Evolutionary conservation across 2,329 filamentous ascomycete genomes (phyloP), one percentile per base, ranked within the genome.

Genomic region (Pochonia chlamydosporia): DNA sequence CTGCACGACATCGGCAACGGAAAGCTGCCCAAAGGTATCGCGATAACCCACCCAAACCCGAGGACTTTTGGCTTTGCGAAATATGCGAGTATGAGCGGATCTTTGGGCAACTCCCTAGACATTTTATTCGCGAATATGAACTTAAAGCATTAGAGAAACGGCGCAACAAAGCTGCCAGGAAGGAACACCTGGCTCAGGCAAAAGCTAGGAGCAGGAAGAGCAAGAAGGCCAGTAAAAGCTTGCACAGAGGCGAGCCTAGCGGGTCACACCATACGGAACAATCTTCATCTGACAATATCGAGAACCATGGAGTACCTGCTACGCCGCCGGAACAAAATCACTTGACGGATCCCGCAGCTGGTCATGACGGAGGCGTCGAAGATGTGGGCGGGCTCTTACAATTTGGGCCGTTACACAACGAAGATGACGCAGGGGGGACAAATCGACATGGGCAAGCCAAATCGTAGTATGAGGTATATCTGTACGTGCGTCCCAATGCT

Each of bases 21-120:
- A 78, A 88, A 59, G 87, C 93, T 51, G 80, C 87, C 57, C 85
- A 87, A 54, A 78, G 81, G 48, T 95, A 93, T 63, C 81, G 81
- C 52, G 82, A 87, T 57, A 84, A 87, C 58, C 85, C 87, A 2
- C 86, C 87, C 2, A 69, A 71, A 26, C 56, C 57, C 2, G 85
- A 89, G 54, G 88, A 96, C 51, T 79, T 90, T 43, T 97, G 91
- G 88, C 90, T 97, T 40, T 99, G 93, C 68, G 89, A 96, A 60
- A 97, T 97, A 63, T 99, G 93, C 72, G 93, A 99, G 66, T 99
- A 96, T 62, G 92, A 97, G 67, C 82, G 82, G 44, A 96, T 99
- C 43, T 97, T 96, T 63, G 92, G 92, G n/a, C 78, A 78, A 44
- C 87, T 87, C 3, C 93, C 93, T 0, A 78, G 81, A 57, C 89